Evolutionary conservation across 768 basidiomycete genomes (phyloP).

Genomic region (Termitomyces sp.): DNA sequence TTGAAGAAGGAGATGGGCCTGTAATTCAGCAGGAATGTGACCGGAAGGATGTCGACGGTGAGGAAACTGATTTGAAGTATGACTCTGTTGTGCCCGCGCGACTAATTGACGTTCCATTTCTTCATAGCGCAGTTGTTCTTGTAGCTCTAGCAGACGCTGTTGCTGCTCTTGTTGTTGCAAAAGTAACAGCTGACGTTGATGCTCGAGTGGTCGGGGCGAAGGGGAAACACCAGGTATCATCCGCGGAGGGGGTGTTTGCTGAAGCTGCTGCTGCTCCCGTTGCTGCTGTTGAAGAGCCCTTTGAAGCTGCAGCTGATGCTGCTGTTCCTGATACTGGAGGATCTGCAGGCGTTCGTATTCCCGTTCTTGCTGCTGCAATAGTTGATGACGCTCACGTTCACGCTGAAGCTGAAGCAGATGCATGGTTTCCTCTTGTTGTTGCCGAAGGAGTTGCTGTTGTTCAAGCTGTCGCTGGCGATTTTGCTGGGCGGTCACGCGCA

Average conservation of each 20-base stretch:
- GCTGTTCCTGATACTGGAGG: slow-evolving; percentile 42
- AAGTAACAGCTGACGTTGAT: slow-evolving; percentile 63
- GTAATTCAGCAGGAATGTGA: slow-evolving; percentile 43
- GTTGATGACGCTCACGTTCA: slow-evolving; percentile 26
- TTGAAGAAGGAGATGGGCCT: slow-evolving; percentile 35
- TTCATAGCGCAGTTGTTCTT: slow-evolving; percentile 60
- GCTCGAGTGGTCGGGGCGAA: slow-evolving; percentile 75
- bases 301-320: slow-evolving; percentile 43
- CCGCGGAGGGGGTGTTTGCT: slow-evolving; percentile 64
- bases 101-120: slow-evolving; percentile 61
- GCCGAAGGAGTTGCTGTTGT: slow-evolving; percentile 32
- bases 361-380: slow-evolving; percentile 14
- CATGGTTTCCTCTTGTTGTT: slow-evolving; percentile 33
- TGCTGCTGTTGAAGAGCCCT: slow-evolving; percentile 44
- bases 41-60: slow-evolving; percentile 40
- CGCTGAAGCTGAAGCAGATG: slow-evolving; percentile 27
- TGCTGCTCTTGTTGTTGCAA: slow-evolving; percentile 63
- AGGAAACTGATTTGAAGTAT: slow-evolving; percentile 20
- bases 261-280: slow-evolving; percentile 42
- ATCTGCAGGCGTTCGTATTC: slow-evolving; percentile 38
- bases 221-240: slow-evolving; percentile 64
- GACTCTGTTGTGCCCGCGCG: slow-evolving; percentile 36
- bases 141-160: slow-evolving; percentile 53
- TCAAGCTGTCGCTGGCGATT: slow-evolving; percentile 20
- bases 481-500: slow-evolving; percentile 58